Evolutionary conservation across 2,329 filamentous ascomycete species (phyloP).

Genomic region (Fusarium newnesense): DNA sequence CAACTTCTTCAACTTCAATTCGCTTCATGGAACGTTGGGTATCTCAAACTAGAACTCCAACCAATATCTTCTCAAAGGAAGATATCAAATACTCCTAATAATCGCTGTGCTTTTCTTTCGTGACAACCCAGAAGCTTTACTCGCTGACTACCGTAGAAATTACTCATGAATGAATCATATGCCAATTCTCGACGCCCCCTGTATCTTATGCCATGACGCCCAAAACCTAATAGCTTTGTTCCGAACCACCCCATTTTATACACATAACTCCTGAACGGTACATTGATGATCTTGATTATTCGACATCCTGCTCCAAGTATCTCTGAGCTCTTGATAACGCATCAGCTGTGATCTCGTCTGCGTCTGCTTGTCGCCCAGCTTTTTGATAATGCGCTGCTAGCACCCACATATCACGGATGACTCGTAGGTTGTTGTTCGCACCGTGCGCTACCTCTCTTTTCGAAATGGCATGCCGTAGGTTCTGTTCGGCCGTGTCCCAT

Average conservation of each 20-base stretch:
- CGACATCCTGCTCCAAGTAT: slow-evolving; percentile 42
- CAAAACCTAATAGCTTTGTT: slow-evolving; percentile 4
- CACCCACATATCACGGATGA: slow-evolving; percentile 54
- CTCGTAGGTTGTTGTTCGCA: slow-evolving; percentile 48
- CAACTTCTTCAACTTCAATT: slow-evolving; percentile 9
- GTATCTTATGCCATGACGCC: slow-evolving; percentile 3
- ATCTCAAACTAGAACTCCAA: slow-evolving; percentile 33
- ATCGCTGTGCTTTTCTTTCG: slow-evolving; percentile 16
- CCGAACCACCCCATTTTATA: background rate
- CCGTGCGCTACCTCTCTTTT: slow-evolving; percentile 52
- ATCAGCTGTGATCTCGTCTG: slow-evolving; percentile 45
- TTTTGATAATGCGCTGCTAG: slow-evolving; percentile 49
- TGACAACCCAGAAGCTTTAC: background rate
- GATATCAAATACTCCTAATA: slow-evolving; percentile 5
- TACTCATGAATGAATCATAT: background rate
- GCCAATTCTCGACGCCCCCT: background rate
- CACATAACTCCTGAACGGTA: slow-evolving; percentile 1
- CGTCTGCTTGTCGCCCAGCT: slow-evolving; percentile 44
- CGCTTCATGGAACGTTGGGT: slow-evolving; percentile 24
- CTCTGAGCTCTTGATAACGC: slow-evolving; percentile 48
- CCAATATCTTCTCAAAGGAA: slow-evolving; percentile 15
- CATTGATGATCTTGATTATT: slow-evolving; percentile 17
- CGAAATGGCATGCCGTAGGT: slow-evolving; percentile 46
- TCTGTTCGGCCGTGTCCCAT: slow-evolving; percentile 48
- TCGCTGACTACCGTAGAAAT: background rate